Base-by-base conservation (phyloP, 345 rosid species). In the Dimocarpus longan region DNA sequence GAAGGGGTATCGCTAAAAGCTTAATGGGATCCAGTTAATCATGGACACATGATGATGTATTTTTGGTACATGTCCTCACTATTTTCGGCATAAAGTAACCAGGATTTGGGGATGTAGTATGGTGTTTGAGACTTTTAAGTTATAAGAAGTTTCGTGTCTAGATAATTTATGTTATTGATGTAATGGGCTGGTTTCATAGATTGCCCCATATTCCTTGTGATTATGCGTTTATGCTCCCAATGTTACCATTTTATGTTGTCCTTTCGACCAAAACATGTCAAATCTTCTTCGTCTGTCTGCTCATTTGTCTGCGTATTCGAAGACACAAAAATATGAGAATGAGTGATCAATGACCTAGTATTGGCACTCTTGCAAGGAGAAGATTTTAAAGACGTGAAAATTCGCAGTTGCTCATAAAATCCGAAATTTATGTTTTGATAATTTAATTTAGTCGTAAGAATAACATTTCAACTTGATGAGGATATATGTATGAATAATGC, bases 1-100 rank as follows among this genome's bases (percentile, higher is more conserved):
- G 21, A 89, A 88, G 76, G 93, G 96, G 0, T 81, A 64, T 60
- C 88, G 68, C 5, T 89, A 79, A 86, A 79, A 86, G 65, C 39
- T 21, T 37, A 10, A 8, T 15, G 9, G 0, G 44, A 18, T 9
- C 19, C 0, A 8, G 68, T 19, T 40, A 24, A 43, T 59, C 22
- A 7, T 4, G 26, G 6, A 43, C 1, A 15, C 9, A 1, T 7
- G 39, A 5, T 0, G 48, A 39, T 73, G 28, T 39, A n/a, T 54
- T 22, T 56, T 19, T 9, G 70, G 48, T 46, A 69, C 3, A 37
- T 10, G 21, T 9, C 65, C 11, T 19, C 37, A 12, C 3, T 6
- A 32, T 39, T 62, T 62, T 37, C 16, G 26, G 24, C 8, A 42
- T 63, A 8, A 19, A 59, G 21, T 60, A 42, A 4, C 39, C 6